phyloP scores from a whole-genome alignment of 108 stramenopile species.

The Schizochytrium sp. region DNA sequence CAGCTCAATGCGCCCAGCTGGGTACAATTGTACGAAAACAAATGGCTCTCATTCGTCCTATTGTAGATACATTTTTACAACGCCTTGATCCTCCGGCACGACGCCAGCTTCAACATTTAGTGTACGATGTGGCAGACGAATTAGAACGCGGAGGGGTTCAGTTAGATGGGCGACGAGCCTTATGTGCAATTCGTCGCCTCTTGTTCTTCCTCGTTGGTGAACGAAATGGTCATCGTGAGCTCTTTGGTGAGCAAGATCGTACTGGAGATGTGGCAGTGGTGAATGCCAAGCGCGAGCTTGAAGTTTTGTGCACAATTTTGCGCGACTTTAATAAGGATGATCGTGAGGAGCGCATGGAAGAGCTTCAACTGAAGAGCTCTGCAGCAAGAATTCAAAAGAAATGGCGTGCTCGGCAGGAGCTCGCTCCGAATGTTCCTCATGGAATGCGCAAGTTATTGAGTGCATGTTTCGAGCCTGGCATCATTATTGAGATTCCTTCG shows the following conservation, averaged over 20 bases:
- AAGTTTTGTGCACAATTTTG: background rate
- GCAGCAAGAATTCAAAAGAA: slow-evolving; percentile 20
- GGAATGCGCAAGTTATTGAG: slow-evolving; percentile 45
- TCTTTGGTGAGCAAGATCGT: slow-evolving; percentile 46
- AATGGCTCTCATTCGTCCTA: slow-evolving; percentile 35
- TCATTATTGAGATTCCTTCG: background rate
- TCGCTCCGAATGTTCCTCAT: slow-evolving; percentile 1
- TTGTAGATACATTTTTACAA: background rate
- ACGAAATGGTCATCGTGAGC: slow-evolving; percentile 49
- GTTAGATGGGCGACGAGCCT: slow-evolving; percentile 14
- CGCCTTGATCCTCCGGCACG: slow-evolving; percentile 1
- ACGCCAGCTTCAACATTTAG: background rate
- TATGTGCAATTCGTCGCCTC: slow-evolving; percentile 44
- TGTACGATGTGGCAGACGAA: slow-evolving; percentile 27
- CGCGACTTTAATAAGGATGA: slow-evolving; percentile 59
- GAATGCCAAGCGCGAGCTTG: slow-evolving; percentile 47
- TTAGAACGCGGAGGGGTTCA: slow-evolving; percentile 32
- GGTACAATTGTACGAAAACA: slow-evolving; percentile 10
- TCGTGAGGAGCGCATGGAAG: slow-evolving; percentile 53
- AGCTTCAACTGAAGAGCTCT: slow-evolving; percentile 28
- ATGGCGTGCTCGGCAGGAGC: slow-evolving; percentile 43
- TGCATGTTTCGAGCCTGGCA: slow-evolving; percentile 14
- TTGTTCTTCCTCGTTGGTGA: slow-evolving; percentile 54
- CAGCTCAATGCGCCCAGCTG: slow-evolving; percentile 38
- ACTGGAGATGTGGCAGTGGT: slow-evolving; percentile 25